These are phyloP conservation scores for Russula vinacea DNA, from an alignment of 768 basidiomycete genomes.

Conservation along the genomic window DNA sequence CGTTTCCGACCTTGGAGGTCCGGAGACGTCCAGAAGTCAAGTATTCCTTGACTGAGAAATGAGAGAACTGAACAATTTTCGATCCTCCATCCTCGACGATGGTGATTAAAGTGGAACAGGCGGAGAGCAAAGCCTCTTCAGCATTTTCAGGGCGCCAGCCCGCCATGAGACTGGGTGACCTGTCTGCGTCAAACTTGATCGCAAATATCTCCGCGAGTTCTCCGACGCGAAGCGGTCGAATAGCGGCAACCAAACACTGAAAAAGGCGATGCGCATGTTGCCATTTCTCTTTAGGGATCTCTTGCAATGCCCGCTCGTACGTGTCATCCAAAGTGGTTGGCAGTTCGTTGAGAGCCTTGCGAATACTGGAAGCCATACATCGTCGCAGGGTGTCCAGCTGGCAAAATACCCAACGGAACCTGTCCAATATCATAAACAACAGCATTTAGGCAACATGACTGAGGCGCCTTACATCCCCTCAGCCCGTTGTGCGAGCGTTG, in stretches of 20 bases:
- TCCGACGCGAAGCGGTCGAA: not conserved
- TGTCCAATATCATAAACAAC: not conserved
- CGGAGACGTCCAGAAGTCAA: not conserved
- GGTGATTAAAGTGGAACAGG: not conserved
- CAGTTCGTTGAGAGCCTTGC: not conserved
- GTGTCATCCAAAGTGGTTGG: not conserved
- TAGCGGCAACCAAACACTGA: not conserved
- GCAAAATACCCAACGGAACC: not conserved
- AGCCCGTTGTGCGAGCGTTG: not conserved
- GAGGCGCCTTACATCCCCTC: not conserved
- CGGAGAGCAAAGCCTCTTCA: not conserved
- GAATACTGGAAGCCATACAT: constrained; percentile 2
- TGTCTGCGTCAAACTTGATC: not conserved
- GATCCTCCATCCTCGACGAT: not conserved
- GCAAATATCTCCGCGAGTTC: constrained; percentile 9
- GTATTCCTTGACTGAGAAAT: constrained; percentile 1
- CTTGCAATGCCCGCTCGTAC: not conserved
- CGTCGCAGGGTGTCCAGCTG: not conserved
- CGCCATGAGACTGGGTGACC: not conserved
- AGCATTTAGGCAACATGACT: too few relatives aligned
- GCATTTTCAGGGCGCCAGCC: constrained; percentile 4
- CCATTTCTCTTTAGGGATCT: constrained; percentile 3
- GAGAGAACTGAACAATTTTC: constrained; percentile 6
- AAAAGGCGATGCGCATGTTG: not conserved
- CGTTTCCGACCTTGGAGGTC: not conserved